Evolutionary conservation across 176 grass and related monocot species (phyloP).

Genomic region (Triticum timopheevii): DNA sequence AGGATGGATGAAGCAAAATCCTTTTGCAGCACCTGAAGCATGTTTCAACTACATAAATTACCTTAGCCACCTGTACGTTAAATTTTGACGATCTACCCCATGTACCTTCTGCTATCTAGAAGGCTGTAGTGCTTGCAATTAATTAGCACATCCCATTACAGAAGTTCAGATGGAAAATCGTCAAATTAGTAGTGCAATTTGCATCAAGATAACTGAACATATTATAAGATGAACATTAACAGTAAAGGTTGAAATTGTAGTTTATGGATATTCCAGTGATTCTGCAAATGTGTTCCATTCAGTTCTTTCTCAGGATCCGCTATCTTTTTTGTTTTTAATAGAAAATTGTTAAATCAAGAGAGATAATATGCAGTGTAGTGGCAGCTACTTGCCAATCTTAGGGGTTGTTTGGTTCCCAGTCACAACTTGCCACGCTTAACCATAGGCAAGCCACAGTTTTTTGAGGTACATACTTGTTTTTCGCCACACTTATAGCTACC

Average conservation of each 20-base stretch:
- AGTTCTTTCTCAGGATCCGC: background rate
- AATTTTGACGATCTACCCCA: background rate
- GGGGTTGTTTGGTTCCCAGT: background rate
- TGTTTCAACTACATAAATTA: slow-evolving; percentile 13
- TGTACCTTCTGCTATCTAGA: slow-evolving; percentile 9
- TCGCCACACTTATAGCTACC: background rate
- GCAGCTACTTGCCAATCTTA: background rate
- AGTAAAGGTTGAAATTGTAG: background rate
- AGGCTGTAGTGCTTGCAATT: background rate
- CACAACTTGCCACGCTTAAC: background rate
- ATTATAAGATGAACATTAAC: background rate
- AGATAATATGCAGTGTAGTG: background rate
- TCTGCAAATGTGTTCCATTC: slow-evolving; percentile 21
- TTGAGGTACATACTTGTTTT: background rate
- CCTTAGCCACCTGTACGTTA: background rate
- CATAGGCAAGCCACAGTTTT: background rate
- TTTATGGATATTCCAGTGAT: slow-evolving; percentile 1
- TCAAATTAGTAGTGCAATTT: background rate
- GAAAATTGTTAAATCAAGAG: background rate
- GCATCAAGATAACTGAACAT: slow-evolving; percentile 16
- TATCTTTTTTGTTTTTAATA: slow-evolving; percentile 18
- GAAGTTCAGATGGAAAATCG: background rate
- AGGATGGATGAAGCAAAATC: background rate
- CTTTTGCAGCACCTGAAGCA: slow-evolving; percentile 5
- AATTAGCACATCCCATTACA: slow-evolving; percentile 8